Conservation (phyloP, 164 flowering plant species). For the Chloranthus sessilifolius region DNA sequence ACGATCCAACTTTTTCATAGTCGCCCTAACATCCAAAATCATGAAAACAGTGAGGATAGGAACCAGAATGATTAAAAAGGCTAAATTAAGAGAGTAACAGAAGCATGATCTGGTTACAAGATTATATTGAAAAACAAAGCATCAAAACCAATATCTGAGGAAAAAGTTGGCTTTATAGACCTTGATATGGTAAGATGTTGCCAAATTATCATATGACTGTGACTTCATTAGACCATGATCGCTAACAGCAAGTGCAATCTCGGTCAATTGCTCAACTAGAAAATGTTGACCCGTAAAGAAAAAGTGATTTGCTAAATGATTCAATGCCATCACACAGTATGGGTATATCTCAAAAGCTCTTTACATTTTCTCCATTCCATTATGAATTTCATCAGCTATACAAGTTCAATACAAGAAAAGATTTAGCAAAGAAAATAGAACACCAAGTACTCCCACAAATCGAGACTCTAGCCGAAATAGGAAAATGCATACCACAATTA, state of each 20-base stretch:
- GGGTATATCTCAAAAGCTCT: not conserved
- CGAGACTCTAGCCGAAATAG: too few species aligned
- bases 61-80: not conserved
- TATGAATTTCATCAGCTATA: not conserved
- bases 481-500: too few species aligned
- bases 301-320: not conserved
- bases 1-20: not conserved
- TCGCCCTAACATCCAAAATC: not conserved
- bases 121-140: not conserved
- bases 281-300: not conserved
- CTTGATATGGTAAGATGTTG: not conserved
- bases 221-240: not conserved
- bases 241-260: not conserved
- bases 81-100: not conserved
- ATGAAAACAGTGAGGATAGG: not conserved
- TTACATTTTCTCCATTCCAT: not conserved
- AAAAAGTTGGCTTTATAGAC: conserved; percentile 3
- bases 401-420: too few species aligned
- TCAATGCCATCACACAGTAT: not conserved
- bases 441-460: not conserved
- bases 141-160: not conserved
- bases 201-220: not conserved
- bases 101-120: too few species aligned
- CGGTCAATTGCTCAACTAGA: not conserved
- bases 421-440: too few species aligned